A percentile compares a stretch with the other conserved stretches of the same genome.
Evolutionary conservation across 306 rosid genomes (phyloP).

Genomic region (Medicago truncatula): MtrunA17r5.0-ANR NC_053046.1:19655501-19656000

Average conservation of each 20-base stretch:
- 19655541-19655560: constrained; percentile 84
- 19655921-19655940: no score
- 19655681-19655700: constrained; percentile 24
- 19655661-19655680: constrained; percentile 11
- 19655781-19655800: constrained; percentile 4
- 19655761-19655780: neutral
- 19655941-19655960: no score
- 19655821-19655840: neutral
- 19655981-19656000: no score
- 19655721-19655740: neutral
- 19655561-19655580: constrained; percentile 82
- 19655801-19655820: constrained; percentile 2
- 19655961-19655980: no score
- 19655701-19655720: neutral
- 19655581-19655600: constrained; percentile 19
- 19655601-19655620: constrained; percentile 16
- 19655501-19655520: constrained; percentile 84
- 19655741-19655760: no score
- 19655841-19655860: no score
- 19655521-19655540: constrained; percentile 80
- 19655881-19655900: no score
- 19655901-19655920: no score
- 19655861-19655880: no score
- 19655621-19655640: constrained; percentile 8
- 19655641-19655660: constrained; percentile 35